Conservation (phyloP, 2,329 filamentous ascomycete species). For the Trichophyton benhamiae region DNA sequence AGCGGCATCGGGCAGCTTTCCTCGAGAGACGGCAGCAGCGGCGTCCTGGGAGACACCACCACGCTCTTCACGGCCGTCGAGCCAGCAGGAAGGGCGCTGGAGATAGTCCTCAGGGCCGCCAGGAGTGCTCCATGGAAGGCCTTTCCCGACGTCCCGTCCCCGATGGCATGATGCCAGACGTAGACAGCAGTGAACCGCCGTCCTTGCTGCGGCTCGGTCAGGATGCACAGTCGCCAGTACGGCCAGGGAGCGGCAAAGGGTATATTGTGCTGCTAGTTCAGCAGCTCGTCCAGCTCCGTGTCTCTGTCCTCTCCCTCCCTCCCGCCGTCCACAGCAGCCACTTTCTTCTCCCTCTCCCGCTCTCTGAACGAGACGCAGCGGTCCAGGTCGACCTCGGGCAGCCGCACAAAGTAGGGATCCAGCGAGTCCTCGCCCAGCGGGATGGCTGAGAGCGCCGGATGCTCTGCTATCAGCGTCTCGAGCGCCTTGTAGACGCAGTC, state of each 20-base stretch:
- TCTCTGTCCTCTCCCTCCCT: too few relatives aligned
- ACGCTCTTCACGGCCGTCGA: conserved; percentile 16
- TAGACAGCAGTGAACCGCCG: conserved; percentile 33
- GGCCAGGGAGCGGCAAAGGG: conserved; percentile 27
- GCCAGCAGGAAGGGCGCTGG: neutral
- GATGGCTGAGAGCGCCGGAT: conserved; percentile 35
- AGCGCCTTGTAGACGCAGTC: conserved; percentile 29
- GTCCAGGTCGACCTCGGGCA: conserved; percentile 32
- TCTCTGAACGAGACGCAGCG: neutral
- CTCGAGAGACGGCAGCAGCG: conserved; percentile 33
- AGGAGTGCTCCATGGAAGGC: conserved; percentile 36
- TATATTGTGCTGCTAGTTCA: conserved; percentile 32
- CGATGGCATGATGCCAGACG: conserved; percentile 39
- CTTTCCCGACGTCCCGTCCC: conserved; percentile 36
- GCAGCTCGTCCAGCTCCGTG: conserved; percentile 30
- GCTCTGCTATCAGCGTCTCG: conserved; percentile 26
- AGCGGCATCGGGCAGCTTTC: conserved; percentile 29
- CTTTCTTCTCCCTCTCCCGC: neutral
- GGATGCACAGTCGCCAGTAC: conserved; percentile 35
- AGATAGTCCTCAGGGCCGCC: conserved; percentile 20
- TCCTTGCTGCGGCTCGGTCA: conserved; percentile 17
- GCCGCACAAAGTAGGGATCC: conserved; percentile 33
- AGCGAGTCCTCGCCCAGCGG: conserved; percentile 30
- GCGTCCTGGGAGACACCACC: conserved; percentile 17
- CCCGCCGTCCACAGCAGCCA: conserved; percentile 22